phyloP scores from a whole-genome alignment of 129 eudicot species.

The Tanacetum coccineum region DNA sequence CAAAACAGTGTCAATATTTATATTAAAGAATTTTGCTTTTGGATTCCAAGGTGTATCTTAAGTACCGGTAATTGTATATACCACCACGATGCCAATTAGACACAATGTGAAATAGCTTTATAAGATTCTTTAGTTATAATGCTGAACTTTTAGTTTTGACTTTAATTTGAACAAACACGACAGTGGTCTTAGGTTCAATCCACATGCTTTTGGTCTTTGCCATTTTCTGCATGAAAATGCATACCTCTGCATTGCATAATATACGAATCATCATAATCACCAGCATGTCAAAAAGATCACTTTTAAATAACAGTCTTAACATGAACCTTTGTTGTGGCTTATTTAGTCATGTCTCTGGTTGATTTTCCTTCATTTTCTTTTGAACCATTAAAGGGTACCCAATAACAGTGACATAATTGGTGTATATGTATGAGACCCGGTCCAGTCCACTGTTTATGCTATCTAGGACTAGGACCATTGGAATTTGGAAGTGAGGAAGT shows the following conservation, averaged over 20 bases:
- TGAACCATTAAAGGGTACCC: slow-evolving; percentile 10
- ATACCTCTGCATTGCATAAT: slow-evolving; percentile 11
- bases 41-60: slow-evolving; percentile 10
- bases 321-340: slow-evolving; percentile 3
- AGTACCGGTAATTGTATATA: slow-evolving; percentile 2
- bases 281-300: neutral
- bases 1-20: too few species aligned
- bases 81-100: slow-evolving; percentile 2
- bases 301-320: neutral
- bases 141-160: neutral
- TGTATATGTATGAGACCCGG: slow-evolving; percentile 2
- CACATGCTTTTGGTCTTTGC: neutral
- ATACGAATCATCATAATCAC: slow-evolving; percentile 15
- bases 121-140: too few species aligned
- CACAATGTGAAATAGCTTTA: slow-evolving; percentile 9
- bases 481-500: too few species aligned
- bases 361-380: slow-evolving; percentile 12
- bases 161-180: slow-evolving; percentile 1
- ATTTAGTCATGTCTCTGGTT: slow-evolving; percentile 21
- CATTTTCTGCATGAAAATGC: slow-evolving; percentile 4
- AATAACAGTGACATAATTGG: slow-evolving; percentile 17
- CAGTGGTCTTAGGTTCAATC: slow-evolving; percentile 6
- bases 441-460: slow-evolving; percentile 15
- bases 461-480: slow-evolving; percentile 12
- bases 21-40: too few species aligned